Evolutionary conservation across 371 early-diverging fungal species (phyloP), one percentile per base, ranked within the genome.

Genomic region (Dichotomocladium elegans): DNA sequence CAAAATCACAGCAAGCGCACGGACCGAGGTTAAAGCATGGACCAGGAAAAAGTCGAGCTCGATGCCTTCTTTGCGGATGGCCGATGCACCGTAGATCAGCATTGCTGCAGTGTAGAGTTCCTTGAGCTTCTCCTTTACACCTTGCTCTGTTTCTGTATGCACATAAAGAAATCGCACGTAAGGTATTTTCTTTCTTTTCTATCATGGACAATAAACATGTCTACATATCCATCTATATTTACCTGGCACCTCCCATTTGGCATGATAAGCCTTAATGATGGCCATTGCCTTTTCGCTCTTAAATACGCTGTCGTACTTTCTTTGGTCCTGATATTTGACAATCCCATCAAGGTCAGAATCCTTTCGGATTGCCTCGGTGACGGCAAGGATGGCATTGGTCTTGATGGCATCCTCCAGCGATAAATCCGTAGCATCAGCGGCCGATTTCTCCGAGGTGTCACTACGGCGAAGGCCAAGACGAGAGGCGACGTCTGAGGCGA

Each of bases 21-120:
- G 70, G 4, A 66, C 55, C 5, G 82, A 79, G 0, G 83, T 83
- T 41, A 83, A 41, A 11, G 71, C 66, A 47, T 84, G 85, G 74
- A 82, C 75, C 33, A 75, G 52, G 46, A 77, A 72, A 57, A 79
- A 79, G 42, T 77, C 77, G 14, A 70, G 47, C 26, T 63, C 60
- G 33, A 59, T 47, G 12, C 53, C 62, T 48, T 63, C 56, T 35
- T 61, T 51, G 8, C 66, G 64, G 22, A 73, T 53, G 30, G 62
- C 76, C 2, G 66, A 46, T 4, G 67, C 63, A 26, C 70, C 77
- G 11, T 61, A 51, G 15, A 47, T 53, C 12, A 72, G 17, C 21
- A 58, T 25, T 17, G 44, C 41, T 2, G 66, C 55, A 21, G 55
- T 58, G 47, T 66, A 64, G 0, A 75, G 53, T 8, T 80, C 76